Percentiles rank a stretch among this genome's conserved stretches.
Conservation (phyloP, 306 rosid genomes). For the Astragalus glycyphyllos region DNA sequence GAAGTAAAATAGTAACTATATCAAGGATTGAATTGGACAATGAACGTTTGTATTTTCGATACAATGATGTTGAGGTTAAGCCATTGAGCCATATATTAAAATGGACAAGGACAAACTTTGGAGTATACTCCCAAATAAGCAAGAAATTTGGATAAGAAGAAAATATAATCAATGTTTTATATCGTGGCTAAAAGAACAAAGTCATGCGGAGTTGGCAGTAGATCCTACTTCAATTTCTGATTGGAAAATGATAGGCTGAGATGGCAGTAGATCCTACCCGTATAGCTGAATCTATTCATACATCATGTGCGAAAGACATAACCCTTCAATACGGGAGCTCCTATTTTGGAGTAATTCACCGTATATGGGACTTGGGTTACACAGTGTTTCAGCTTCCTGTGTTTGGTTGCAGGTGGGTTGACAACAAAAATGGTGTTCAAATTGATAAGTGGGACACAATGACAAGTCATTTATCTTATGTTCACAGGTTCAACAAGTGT, state of each 20-base stretch:
- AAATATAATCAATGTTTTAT: not conserved
- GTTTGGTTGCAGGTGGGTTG: constrained; percentile 2
- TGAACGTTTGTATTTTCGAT: not conserved
- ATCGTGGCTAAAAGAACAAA: not conserved
- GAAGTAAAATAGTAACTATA: too few species aligned
- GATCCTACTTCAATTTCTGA: not conserved
- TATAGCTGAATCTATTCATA: not conserved
- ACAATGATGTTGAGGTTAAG: not conserved
- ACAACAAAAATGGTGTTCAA: not conserved
- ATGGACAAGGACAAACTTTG: not conserved
- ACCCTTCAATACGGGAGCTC: not conserved
- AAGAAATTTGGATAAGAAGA: not conserved
- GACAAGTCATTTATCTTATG: too few species aligned
- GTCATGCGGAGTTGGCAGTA: not conserved
- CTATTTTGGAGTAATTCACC: not conserved
- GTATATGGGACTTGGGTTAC: not conserved
- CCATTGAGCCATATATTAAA: too few species aligned
- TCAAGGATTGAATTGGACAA: not conserved
- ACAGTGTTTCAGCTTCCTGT: not conserved
- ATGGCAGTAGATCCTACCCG: not conserved
- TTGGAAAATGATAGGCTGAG: not conserved
- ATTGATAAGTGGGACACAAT: not conserved
- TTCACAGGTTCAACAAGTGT: too few species aligned
- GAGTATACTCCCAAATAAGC: not conserved
- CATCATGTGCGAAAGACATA: not conserved